Evolutionary conservation across 495 filamentous ascomycete genomes (phyloP), one percentile per base, ranked within the genome.

Genomic region (Daldinia bambusicola): DNA sequence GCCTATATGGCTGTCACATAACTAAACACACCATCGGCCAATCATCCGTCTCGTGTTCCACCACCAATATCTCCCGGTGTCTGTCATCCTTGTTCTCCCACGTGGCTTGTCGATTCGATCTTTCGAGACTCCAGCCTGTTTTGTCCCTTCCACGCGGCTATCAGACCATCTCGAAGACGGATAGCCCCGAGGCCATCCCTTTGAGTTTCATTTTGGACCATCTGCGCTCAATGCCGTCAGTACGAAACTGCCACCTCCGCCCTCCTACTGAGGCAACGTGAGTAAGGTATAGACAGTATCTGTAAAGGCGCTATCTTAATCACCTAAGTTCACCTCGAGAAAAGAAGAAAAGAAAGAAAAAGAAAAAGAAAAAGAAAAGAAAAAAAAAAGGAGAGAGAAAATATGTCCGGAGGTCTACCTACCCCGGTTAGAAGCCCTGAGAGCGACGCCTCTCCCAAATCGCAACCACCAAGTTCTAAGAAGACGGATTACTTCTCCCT

Each of bases 221-320:
- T 60, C 64, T 57, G 55, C 51, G 59, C 75, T 78, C 80, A 75
- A 83, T 83, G 82, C 82, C 63, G 72, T 74, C 74, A 41, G 72
- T 76, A 72, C 75, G 66, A 77, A 69, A 73, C 74, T 80, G 77
- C 80, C 78, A 79, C 78, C 82, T 80, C 81, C 78, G 82, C 79
- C 80, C 81, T 81, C 80, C 75, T 59, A 61, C 70, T 66, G 81
- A 83, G 81, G 80, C 75, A 79, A 76, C 72, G 72, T 72, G 74
- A 78, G 79, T 78, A 62, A 78, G 78, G 80, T 80, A 76, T 75
- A 78, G 77, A 69, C 63, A 69, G 61, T 64, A 62, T 63, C 53
- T 53, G 55, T 74, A 66, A 57, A 53, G 64, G 57, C 69, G 50
- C 61, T 41, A 36, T 55, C 45, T 51, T 60, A 51, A 34, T 66